A percentile compares a stretch with the other conserved stretches of the same genome.
These are phyloP conservation scores for Teunomyces aglyptinius DNA, from an alignment of 805 yeast species.

Conservation along the genomic window DNA sequence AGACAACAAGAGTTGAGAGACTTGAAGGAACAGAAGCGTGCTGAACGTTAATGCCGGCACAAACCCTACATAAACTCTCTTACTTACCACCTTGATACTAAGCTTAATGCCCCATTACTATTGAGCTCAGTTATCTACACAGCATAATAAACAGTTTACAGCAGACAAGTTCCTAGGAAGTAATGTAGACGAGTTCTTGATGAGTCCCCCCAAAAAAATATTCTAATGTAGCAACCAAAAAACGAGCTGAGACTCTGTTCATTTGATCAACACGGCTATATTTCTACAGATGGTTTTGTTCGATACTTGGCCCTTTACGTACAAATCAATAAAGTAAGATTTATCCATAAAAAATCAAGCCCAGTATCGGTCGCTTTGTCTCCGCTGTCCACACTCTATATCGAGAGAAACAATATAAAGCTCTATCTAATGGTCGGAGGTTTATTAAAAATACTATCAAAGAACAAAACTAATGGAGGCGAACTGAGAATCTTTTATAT, in stretches of 20 bases:
- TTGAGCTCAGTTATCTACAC: background rate
- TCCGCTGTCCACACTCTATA: conserved; percentile 50
- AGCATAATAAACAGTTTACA: background rate
- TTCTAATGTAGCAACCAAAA: too few species aligned
- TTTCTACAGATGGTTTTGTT: background rate
- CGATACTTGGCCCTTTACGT: background rate
- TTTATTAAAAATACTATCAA: conserved; percentile 24
- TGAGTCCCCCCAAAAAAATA: too few species aligned
- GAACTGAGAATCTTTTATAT: background rate
- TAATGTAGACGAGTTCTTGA: too few species aligned
- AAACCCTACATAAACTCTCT: background rate
- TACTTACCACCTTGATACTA: background rate
- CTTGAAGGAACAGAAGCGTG: conserved; percentile 44
- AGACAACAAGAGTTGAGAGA: conserved; percentile 70
- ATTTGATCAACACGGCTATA: too few species aligned
- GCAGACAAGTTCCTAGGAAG: background rate
- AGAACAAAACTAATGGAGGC: conserved; percentile 10
- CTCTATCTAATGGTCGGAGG: conserved; percentile 43
- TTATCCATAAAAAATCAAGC: background rate
- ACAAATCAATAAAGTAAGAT: background rate
- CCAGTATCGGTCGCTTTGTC: conserved; percentile 24
- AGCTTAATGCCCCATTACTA: background rate
- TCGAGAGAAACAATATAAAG: conserved; percentile 31
- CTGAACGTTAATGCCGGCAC: conserved; percentile 7
- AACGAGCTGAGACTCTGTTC: too few species aligned